phyloP scores from a whole-genome alignment of 768 basidiomycete genomes.

The Tulasnella sp. region DNA sequence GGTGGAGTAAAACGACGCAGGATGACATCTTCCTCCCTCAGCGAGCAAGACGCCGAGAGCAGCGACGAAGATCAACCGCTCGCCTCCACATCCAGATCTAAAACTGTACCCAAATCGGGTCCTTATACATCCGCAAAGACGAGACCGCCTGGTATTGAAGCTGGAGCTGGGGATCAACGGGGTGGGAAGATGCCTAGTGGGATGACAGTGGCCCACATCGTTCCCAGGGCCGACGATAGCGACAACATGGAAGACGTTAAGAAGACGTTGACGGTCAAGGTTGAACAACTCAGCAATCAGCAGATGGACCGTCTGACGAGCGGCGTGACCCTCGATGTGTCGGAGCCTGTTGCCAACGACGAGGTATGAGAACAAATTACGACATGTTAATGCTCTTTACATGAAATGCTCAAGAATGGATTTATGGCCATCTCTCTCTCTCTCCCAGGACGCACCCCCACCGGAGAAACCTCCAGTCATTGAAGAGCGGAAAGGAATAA shows the following conservation, averaged over 20 bases:
- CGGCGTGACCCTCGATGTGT: conserved; percentile 65
- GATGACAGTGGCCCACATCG: background rate
- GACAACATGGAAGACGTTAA: conserved; percentile 24
- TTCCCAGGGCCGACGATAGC: conserved; percentile 27
- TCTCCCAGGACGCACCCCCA: conserved; percentile 37
- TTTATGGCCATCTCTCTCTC: too few relatives aligned
- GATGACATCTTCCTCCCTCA: conserved; percentile 43
- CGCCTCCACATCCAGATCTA: conserved; percentile 32
- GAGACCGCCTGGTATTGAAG: background rate
- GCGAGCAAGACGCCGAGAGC: conserved; percentile 35
- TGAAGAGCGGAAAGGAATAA: conserved; percentile 74
- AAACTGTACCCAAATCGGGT: conserved; percentile 19
- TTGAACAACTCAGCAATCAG: conserved; percentile 44
- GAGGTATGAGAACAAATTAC: too few relatives aligned
- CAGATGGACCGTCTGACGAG: conserved; percentile 65
- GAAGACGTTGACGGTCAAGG: conserved; percentile 6
- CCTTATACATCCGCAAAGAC: conserved; percentile 21
- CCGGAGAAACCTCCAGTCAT: conserved; percentile 65
- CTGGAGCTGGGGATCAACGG: conserved; percentile 2
- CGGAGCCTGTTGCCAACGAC: conserved; percentile 25
- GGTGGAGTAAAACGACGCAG: conserved; percentile 7
- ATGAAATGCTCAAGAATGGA: too few relatives aligned
- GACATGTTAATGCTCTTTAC: too few relatives aligned
- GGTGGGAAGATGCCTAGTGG: background rate
- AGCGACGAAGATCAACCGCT: conserved; percentile 43